These are phyloP conservation scores for Lasiodiplodia gonubiensis DNA, from an alignment of 2,329 filamentous ascomycete genomes.

Conservation along the genomic window DNA sequence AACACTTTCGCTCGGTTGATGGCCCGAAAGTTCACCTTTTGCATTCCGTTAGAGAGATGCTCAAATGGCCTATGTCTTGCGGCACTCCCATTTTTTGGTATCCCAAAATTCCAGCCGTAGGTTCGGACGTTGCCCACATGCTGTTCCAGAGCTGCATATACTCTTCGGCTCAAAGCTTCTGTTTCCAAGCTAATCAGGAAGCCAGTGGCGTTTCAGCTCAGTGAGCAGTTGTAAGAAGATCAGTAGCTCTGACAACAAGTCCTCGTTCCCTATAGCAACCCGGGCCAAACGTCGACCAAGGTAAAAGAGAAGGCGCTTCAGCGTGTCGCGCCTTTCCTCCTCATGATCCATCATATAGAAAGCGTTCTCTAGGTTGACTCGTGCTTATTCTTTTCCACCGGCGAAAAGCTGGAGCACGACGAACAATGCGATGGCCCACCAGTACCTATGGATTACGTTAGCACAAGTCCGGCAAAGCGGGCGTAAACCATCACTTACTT, in stretches of 20 bases:
- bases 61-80: neutral
- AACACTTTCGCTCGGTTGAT: neutral
- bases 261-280: too few species aligned
- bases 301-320: neutral
- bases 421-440: conserved; percentile 58
- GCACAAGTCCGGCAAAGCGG: neutral
- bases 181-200: neutral
- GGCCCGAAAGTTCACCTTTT: too few species aligned
- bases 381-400: conserved; percentile 40
- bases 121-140: neutral
- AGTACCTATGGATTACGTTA: conserved; percentile 49
- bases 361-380: neutral
- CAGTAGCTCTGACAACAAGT: neutral
- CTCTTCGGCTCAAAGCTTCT: neutral
- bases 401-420: conserved; percentile 54
- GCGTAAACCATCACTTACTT: conserved; percentile 48
- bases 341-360: neutral
- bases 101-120: neutral
- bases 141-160: neutral
- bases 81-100: neutral
- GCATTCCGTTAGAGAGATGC: neutral
- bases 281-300: neutral
- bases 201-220: neutral
- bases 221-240: neutral
- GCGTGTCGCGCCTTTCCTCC: neutral